Conservation (phyloP, 2,329 filamentous ascomycete species). For the Aspergillus fructus region DNA sequence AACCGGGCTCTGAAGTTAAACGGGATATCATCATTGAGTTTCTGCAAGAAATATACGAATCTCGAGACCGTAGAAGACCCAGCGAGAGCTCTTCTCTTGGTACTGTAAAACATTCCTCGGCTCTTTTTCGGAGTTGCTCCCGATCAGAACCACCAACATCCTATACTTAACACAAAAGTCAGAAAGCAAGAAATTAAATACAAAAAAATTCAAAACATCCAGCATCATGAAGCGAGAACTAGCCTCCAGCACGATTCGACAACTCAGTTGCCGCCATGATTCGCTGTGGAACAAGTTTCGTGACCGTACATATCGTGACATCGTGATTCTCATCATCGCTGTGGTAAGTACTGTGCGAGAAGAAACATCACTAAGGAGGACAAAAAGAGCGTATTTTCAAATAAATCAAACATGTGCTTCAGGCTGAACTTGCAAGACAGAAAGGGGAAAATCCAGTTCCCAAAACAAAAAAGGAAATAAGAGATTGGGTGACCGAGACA, state of each 20-base stretch:
- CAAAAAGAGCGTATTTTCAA: conserved; percentile 28
- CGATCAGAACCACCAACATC: conserved; percentile 5
- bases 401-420: conserved; percentile 27
- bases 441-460: conserved; percentile 9
- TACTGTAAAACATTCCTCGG: neutral
- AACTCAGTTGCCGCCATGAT: conserved; percentile 24
- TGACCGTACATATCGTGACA: conserved; percentile 42
- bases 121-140: neutral
- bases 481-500: conserved; percentile 21
- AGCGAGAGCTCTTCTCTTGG: neutral
- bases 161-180: conserved; percentile 13
- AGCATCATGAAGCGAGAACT: conserved; percentile 22
- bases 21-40: conserved; percentile 10
- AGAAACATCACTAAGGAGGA: conserved; percentile 38
- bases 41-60: conserved; percentile 1
- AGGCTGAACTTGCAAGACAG: conserved; percentile 15
- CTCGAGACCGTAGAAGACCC: neutral
- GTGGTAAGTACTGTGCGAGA: conserved; percentile 37
- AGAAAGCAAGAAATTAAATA: conserved; percentile 19
- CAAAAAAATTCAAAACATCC: conserved; percentile 18
- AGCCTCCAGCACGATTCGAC: conserved; percentile 24
- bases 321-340: conserved; percentile 44
- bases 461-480: conserved; percentile 12
- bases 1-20: neutral
- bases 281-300: conserved; percentile 24